Base-by-base conservation (phyloP, 2,329 filamentous ascomycete genomes). In the Chrysosporium keratinophilum region DNA sequence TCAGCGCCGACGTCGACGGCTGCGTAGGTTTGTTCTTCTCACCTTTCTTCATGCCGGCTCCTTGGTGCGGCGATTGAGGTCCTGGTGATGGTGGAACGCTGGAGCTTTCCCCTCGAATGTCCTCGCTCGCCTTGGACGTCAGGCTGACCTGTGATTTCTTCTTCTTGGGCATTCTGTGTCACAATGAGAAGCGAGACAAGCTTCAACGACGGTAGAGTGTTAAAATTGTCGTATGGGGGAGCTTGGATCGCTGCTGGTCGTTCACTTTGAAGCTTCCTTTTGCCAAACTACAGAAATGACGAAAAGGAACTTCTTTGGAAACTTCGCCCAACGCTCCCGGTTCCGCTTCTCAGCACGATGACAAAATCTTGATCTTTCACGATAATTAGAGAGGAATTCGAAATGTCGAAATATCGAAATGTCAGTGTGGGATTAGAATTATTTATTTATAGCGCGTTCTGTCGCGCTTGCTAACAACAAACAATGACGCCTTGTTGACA, bases 1-100 rank as follows among this genome's bases (percentile, higher is more conserved):
- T 77, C 42, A 83, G 70, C 40, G 78, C 71, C 57, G 78, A 76
- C 48, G 71, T 71, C 40, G 72, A 69, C 17, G 68, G 69, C 50
- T 56, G 45, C 37, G 39, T 10, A 5, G 44, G 48, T 33, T 58
- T 57, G 35, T 34, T 45, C 53, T 56, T 56, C 34, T 43, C 43
- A 43, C 34, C 46, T 44, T 55, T 56, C 43, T 49, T 52, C 12
- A 40, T 17, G 2, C 54, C 20, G 41, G 49, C 44, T 52, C 47
- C 55, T 54, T 50, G 55, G 12, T 40, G 40, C 33, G 55, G 45
- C 47, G 52, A 45, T 42, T 23, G 47, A 43, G 34, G 34, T 23
- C 20, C 19, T 56, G 56, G 35, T 28, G 54, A 52, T 20, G 47
- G 31, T 20, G 54, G 54, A 34, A 45, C 47, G 19, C 50, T 53